Conservation (phyloP, 805 yeast species). For the Alloascoidea africana region DNA sequence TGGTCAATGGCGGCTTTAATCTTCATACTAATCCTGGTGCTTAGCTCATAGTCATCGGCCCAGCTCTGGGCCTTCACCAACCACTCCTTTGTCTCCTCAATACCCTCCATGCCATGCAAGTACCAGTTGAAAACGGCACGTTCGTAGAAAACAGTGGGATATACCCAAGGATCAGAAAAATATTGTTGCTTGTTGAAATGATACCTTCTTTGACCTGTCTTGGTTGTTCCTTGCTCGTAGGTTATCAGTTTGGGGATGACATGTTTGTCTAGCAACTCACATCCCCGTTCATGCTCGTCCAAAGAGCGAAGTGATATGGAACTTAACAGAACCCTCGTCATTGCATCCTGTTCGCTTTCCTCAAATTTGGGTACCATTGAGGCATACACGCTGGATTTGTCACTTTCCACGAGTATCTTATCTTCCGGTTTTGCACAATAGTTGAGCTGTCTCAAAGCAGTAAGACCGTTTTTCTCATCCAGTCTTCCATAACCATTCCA, state of each 20-base stretch:
- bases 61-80: constrained; percentile 54
- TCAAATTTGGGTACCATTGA: constrained; percentile 18
- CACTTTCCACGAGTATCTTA: constrained; percentile 25
- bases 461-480: constrained; percentile 41
- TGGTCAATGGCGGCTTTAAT: constrained; percentile 74
- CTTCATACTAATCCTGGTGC: constrained; percentile 79
- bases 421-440: background rate
- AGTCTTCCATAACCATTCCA: constrained; percentile 88
- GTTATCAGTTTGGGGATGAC: constrained; percentile 31
- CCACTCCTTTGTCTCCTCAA: constrained; percentile 47
- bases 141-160: constrained; percentile 83
- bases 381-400: constrained; percentile 4
- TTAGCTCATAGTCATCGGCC: constrained; percentile 86
- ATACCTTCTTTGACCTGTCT: constrained; percentile 11
- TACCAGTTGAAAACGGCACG: constrained; percentile 74
- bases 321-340: constrained; percentile 50
- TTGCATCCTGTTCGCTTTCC: constrained; percentile 48
- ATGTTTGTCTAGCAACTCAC: constrained; percentile 33
- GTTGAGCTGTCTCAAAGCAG: constrained; percentile 22
- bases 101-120: constrained; percentile 30
- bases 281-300: constrained; percentile 47
- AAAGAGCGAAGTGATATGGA: constrained; percentile 48
- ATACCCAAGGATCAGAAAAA: constrained; percentile 66
- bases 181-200: constrained; percentile 20
- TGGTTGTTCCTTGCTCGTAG: constrained; percentile 17